Evolutionary conservation across 352 stramenopile species (phyloP).

Genomic region (Globisporangium cylindrosporum): DNA sequence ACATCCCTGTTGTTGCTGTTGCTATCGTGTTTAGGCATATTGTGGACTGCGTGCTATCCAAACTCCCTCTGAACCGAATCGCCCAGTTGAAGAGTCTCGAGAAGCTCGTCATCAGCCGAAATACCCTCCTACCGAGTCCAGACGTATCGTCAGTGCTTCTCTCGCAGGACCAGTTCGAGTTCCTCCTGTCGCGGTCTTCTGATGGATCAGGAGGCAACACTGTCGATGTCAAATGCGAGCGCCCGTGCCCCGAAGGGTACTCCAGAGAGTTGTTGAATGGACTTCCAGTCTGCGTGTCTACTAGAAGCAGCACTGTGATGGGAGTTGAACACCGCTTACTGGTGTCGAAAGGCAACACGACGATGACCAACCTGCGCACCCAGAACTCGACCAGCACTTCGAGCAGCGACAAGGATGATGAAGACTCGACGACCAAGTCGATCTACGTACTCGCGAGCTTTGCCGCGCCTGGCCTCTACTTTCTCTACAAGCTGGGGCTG

Average conservation of each 20-base stretch:
- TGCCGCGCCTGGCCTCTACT: conserved; percentile 1
- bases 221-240: background rate
- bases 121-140: background rate
- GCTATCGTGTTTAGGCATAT: conserved; percentile 13
- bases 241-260: conserved; percentile 1
- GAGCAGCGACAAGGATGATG: background rate
- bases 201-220: background rate
- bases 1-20: background rate
- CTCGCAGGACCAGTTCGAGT: conserved; percentile 6
- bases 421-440: conserved; percentile 4
- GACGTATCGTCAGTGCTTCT: background rate
- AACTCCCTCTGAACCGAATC: conserved; percentile 18
- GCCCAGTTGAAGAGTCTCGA: conserved; percentile 20
- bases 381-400: conserved; percentile 4
- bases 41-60: conserved; percentile 22
- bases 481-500: conserved; percentile 8
- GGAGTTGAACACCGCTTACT: background rate
- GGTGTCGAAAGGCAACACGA: background rate
- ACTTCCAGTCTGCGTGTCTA: background rate
- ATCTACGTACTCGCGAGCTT: conserved; percentile 9
- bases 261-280: background rate
- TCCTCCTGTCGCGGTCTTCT: background rate
- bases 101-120: conserved; percentile 16
- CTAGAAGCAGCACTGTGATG: background rate
- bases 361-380: background rate